Base-by-base conservation (phyloP, 768 basidiomycete genomes). In the Boletus speciosus region DNA sequence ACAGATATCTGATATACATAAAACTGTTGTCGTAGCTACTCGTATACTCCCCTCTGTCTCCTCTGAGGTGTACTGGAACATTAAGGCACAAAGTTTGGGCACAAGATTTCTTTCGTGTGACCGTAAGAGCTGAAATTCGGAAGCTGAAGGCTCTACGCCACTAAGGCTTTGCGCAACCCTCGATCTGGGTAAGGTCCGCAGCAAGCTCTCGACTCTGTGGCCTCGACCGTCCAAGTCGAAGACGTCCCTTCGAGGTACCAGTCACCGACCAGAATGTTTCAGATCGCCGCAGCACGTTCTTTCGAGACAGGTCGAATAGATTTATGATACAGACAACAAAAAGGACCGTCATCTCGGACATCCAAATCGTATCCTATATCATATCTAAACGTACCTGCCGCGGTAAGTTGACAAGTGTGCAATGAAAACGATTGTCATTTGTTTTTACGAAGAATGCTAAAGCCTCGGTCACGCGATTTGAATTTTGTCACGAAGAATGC, bases 161-260 rank as follows among this genome's bases (percentile, higher is more conserved):
- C 31, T 11, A 32, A 32, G 31, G 5, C 25, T 47, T 47, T 41
- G 50, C 49, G 54, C 39, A 51, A 42, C 53, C 53, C 59, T 49
- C 50, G 50, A 61, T 40, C 6, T 44, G 55, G 47, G 41, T 41
- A 42, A 49, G 62, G 49, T 61, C 59, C 62, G 49, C 15, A 5
- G 16, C 1, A 9, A 4, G n/a, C 42, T 52, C 61, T 64, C 35
- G 62, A 51, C 48, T 32, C 31, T 11, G 31, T 4, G n/a, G 51
- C 49, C 61, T 64, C 35, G 62, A 51, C 48, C 46, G n/a, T 45
- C 45, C 41, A 43, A 32, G 47, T 45, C 45, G 46, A 43, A 32
- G 47, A 19, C 21, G 19, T 6, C 23, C 38, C 12, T 4, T 19
- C 19, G 9, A 25, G 23, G 5, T 14, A 15, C 37, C 9, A 23